Evolutionary conservation across 1,284 basidiomycete genomes (phyloP).

Genomic region (Blastosporella zonata): DNA sequence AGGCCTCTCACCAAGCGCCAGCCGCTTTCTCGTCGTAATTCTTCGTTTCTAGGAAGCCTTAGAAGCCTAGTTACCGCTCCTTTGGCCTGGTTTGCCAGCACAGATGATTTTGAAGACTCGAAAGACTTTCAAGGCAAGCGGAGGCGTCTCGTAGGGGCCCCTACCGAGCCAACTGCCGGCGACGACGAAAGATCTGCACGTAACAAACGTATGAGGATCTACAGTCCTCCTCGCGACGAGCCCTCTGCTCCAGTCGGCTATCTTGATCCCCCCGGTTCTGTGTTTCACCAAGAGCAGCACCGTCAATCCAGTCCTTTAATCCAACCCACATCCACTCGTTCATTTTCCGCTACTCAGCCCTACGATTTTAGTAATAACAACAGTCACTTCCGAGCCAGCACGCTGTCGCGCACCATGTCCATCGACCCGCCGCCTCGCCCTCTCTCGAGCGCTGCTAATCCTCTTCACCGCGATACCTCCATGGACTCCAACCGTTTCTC

Average conservation of each 20-base stretch:
- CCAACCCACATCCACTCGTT: conserved; percentile 26
- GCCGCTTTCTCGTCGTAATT: conserved; percentile 43
- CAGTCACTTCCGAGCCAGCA: conserved; percentile 39
- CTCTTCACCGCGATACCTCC: conserved; percentile 25
- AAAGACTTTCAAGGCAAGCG: conserved; percentile 50
- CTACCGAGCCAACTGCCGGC: conserved; percentile 29
- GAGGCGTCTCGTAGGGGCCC: conserved; percentile 35
- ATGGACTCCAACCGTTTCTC: conserved; percentile 23
- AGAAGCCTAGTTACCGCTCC: conserved; percentile 66
- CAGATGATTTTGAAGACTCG: conserved; percentile 43
- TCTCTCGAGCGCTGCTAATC: conserved; percentile 39
- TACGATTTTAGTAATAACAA: conserved; percentile 30
- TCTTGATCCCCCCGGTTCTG: conserved; percentile 52
- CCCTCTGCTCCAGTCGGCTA: conserved; percentile 31
- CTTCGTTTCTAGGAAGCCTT: conserved; percentile 54
- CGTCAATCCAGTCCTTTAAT: conserved; percentile 22
- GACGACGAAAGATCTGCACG: conserved; percentile 28
- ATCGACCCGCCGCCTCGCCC: conserved; percentile 51
- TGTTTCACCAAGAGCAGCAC: conserved; percentile 35
- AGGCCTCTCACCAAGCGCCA: conserved; percentile 27
- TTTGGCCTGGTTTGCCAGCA: conserved; percentile 53
- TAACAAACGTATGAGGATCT: conserved; percentile 53
- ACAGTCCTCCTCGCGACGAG: conserved; percentile 43
- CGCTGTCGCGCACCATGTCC: conserved; percentile 55
- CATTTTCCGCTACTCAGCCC: conserved; percentile 31